Percentiles rank a stretch among this genome's conserved stretches.
Evolutionary conservation across 192 early-diverging fungal genomes (phyloP).

Genomic region (Coemansia sp.): DNA sequence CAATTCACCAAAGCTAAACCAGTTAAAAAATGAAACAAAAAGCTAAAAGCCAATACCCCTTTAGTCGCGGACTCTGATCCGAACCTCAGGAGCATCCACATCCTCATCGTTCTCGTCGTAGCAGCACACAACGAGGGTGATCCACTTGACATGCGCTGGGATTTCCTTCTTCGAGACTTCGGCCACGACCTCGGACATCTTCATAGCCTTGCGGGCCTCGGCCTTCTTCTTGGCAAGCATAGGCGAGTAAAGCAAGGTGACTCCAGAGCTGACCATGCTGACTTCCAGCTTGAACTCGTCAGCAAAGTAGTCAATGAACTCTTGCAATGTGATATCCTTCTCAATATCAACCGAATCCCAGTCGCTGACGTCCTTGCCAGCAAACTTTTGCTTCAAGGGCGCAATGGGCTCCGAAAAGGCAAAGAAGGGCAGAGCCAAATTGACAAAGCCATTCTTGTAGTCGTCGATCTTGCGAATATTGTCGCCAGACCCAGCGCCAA

Average conservation of each 20-base stretch:
- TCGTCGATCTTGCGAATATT: constrained; percentile 80
- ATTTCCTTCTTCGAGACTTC: constrained; percentile 85
- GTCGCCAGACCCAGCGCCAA: constrained; percentile 28
- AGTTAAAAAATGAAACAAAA: not conserved
- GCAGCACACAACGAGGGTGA: constrained; percentile 85
- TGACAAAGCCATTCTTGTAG: constrained; percentile 99
- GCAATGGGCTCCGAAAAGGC: constrained; percentile 98
- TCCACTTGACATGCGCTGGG: constrained; percentile 77
- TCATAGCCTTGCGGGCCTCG: constrained; percentile 76
- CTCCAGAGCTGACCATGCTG: constrained; percentile 89
- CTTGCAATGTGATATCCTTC: constrained; percentile 81
- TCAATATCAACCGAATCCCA: constrained; percentile 95
- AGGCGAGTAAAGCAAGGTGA: constrained; percentile 88
- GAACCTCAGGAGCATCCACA: constrained; percentile 65
- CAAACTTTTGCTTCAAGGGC: constrained; percentile 82
- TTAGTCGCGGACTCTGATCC: constrained; percentile 44
- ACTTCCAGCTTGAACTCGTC: constrained; percentile 81
- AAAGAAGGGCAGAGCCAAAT: constrained; percentile 97
- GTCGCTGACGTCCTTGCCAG: constrained; percentile 80
- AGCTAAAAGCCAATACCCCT: not conserved
- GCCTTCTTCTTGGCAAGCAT: constrained; percentile 86
- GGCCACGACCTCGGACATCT: constrained; percentile 77
- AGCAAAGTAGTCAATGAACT: constrained; percentile 85
- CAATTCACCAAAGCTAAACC: not conserved
- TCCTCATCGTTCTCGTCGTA: constrained; percentile 89